These are phyloP conservation scores for Eutrema salsugineum DNA, from an alignment of 441 rosid genomes.

Conservation along the genomic window DNA sequence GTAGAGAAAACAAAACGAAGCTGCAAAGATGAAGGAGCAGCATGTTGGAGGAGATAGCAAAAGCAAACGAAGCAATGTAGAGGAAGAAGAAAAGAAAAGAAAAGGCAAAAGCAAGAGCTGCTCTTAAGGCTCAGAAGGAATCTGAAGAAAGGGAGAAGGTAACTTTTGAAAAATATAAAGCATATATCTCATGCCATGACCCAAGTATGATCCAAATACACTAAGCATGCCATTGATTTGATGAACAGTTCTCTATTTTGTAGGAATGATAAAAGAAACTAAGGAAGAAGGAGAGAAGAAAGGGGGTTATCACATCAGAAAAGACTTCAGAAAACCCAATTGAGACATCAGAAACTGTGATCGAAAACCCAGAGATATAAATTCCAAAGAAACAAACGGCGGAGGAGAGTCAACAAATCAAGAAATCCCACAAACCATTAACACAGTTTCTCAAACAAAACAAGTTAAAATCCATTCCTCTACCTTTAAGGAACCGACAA, in stretches of 20 bases:
- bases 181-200: neutral
- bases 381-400: slow-evolving; percentile 36
- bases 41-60: slow-evolving; percentile 65
- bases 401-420: slow-evolving; percentile 29
- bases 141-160: slow-evolving; percentile 82
- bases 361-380: slow-evolving; percentile 46
- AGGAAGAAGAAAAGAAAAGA: slow-evolving; percentile 73
- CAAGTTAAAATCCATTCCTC: slow-evolving; percentile 59
- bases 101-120: slow-evolving; percentile 75
- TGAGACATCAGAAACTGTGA: slow-evolving; percentile 31
- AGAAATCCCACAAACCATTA: slow-evolving; percentile 43
- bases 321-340: slow-evolving; percentile 25
- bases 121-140: slow-evolving; percentile 65
- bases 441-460: slow-evolving; percentile 54
- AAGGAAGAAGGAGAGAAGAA: slow-evolving; percentile 69
- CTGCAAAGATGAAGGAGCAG: slow-evolving; percentile 60
- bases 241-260: slow-evolving; percentile 1
- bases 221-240: neutral
- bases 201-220: too few relatives aligned
- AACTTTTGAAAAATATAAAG: neutral
- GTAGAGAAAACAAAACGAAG: slow-evolving; percentile 67
- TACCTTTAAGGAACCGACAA: slow-evolving; percentile 61
- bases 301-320: slow-evolving; percentile 22
- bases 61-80: slow-evolving; percentile 83
- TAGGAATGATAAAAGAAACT: slow-evolving; percentile 81